A percentile compares a stretch with the other conserved stretches of the same genome.
Evolutionary conservation across 179 eudicot species (phyloP).

Genomic region (Silene noctiflora): DNA sequence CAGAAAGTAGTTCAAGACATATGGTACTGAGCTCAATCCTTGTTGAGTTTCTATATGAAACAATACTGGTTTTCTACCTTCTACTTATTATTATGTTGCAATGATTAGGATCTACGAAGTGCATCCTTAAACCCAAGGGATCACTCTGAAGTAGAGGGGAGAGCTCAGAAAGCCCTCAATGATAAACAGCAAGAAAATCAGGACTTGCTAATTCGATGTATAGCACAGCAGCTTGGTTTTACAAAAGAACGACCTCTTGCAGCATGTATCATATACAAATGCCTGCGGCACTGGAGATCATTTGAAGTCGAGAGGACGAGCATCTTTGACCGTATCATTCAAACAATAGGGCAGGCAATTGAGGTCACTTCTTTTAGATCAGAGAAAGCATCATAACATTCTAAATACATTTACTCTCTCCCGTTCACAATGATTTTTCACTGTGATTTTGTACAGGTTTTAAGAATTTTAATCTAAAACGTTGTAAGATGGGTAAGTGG

Average conservation of each 20-base stretch:
- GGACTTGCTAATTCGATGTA: slow-evolving; percentile 82
- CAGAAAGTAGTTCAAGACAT: slow-evolving; percentile 54
- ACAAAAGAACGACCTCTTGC: slow-evolving; percentile 79
- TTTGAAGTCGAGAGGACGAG: slow-evolving; percentile 90
- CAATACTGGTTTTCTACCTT: not conserved
- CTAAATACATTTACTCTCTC: slow-evolving; percentile 1
- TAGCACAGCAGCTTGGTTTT: slow-evolving; percentile 83
- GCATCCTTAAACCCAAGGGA: slow-evolving; percentile 56
- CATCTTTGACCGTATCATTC: slow-evolving; percentile 76
- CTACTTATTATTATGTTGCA: slow-evolving; percentile 18
- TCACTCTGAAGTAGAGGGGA: slow-evolving; percentile 60
- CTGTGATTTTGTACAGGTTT: not conserved
- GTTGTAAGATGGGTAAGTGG: too few relatives aligned
- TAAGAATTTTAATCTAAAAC: not conserved
- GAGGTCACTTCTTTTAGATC: slow-evolving; percentile 51
- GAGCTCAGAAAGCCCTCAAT: slow-evolving; percentile 82
- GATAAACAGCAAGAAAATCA: slow-evolving; percentile 93
- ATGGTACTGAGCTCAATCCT: slow-evolving; percentile 31
- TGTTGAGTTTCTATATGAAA: slow-evolving; percentile 8
- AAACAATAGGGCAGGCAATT: slow-evolving; percentile 78
- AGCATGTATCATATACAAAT: slow-evolving; percentile 90
- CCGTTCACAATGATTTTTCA: not conserved
- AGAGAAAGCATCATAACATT: slow-evolving; percentile 5
- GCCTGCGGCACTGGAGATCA: slow-evolving; percentile 90
- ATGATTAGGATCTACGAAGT: slow-evolving; percentile 54